Conservation (phyloP, 139 green algal species). For the Asterochloris sp. region DNA sequence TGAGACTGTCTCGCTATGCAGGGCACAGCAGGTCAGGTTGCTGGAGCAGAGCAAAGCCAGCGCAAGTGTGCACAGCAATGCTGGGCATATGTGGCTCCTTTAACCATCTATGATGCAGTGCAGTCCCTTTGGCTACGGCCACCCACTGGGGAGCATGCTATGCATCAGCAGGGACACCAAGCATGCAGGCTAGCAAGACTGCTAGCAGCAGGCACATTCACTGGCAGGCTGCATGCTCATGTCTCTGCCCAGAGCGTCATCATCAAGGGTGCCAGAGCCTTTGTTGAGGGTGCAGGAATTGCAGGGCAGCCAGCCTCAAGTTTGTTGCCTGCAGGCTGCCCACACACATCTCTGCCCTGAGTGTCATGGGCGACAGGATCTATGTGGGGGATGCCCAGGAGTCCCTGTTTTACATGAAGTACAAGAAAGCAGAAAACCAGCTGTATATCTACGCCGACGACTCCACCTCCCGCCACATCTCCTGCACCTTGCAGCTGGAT, state of each 20-base stretch:
- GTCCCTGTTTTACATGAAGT: slow-evolving; percentile 81
- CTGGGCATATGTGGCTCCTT: not conserved
- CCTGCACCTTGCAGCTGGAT: slow-evolving; percentile 77
- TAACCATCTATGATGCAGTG: not conserved
- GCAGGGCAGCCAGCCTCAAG: no score
- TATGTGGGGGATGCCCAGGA: slow-evolving; percentile 85
- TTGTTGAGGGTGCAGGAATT: no score
- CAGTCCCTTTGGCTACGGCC: no score
- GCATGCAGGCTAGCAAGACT: no score
- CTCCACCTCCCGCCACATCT: slow-evolving; percentile 76
- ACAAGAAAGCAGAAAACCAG: slow-evolving; percentile 84
- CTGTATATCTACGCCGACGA: slow-evolving; percentile 97
- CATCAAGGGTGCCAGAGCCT: no score
- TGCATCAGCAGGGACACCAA: no score
- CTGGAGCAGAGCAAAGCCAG: no score
- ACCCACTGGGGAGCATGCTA: no score
- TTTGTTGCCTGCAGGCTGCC: slow-evolving; percentile 49
- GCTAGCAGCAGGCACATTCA: no score
- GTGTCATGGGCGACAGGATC: slow-evolving; percentile 71
- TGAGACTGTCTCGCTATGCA: slow-evolving; percentile 8
- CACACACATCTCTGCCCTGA: slow-evolving; percentile 67
- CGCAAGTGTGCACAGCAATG: not conserved
- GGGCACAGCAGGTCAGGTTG: not conserved
- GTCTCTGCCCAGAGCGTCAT: no score
- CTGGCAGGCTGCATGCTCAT: no score